Evolutionary conservation across 1,139 yeast species (phyloP), one percentile per base, ranked within the genome.

Genomic region (Candida sp.): DNA sequence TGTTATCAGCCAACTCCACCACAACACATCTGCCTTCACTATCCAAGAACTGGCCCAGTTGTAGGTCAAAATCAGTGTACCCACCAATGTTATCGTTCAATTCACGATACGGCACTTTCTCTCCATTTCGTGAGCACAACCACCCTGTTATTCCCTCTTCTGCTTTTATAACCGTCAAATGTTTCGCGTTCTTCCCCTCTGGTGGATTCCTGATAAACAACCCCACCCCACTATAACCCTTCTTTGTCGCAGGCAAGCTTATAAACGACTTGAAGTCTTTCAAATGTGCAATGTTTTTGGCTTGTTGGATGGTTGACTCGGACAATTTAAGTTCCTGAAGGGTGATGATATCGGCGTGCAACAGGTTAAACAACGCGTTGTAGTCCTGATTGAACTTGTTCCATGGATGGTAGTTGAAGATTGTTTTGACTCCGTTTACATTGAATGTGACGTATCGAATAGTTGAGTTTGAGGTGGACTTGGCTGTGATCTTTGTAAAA

Each of bases 141-240:
- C 75, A 72, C 0, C 98, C 99, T 0, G 97, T 88, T 9, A 94
- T 71, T 0, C 99, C 99, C 65, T 93, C 97, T 67, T 94, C 99
- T 0, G 96, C 97, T 56, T 80, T 83, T 2, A 80, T 52, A 1
- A 91, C 90, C 2, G 78, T 70, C 37, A 87, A 60, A 11, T 77
- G 61, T 33, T 65, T 60, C 57, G 66, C 61, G 0, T 79, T 65
- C 6, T 59, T 60, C n/a, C 26, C 42, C 0, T 62, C 65, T 0
- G 55, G 55, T 0, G 87, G 85, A 3, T 73, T 63, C 56, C 92
- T 72, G 3, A 93, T 83, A 68, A 90, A 93, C 2, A 94, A 80
- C 0, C 93, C 96, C 2, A 94, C 98, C 0, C 99, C 99, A 54
- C 96, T 84, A 65, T 94, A 94, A 0, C 98, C 98, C 63, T 85